phyloP scores from a whole-genome alignment of 139 green algal species.

The Pleodorina starrii region DNA sequence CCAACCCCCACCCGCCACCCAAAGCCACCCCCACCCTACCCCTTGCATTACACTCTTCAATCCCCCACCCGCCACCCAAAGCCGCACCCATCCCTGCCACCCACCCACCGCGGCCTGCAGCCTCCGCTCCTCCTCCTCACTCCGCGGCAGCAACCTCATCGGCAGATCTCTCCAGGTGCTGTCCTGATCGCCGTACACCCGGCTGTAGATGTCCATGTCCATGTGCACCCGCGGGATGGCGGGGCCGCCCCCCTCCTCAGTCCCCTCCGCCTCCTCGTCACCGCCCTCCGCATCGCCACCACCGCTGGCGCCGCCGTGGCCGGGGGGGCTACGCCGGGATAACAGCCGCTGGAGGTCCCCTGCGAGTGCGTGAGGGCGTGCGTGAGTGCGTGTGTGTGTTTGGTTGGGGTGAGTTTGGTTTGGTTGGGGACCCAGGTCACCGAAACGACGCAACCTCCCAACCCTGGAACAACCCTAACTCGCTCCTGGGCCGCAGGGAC shows the following conservation, averaged over 20 bases:
- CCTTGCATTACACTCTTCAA: not conserved
- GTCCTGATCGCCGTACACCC: conserved; percentile 22
- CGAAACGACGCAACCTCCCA: too few species aligned
- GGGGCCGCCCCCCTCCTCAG: not conserved
- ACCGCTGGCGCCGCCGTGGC: not conserved
- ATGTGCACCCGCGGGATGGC: not conserved
- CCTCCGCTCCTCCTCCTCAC: not conserved
- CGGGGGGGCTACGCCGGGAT: not conserved
- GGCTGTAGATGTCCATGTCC: not conserved
- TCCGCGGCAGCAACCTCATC: conserved; percentile 10
- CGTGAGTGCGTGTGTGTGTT: too few species aligned
- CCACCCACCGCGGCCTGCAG: not conserved
- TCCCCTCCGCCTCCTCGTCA: not conserved
- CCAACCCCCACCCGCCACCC: not conserved
- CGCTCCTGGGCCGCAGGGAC: too few species aligned
- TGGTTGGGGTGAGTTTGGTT: too few species aligned
- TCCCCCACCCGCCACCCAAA: not conserved
- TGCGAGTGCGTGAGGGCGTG: not conserved
- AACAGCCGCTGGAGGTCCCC: not conserved
- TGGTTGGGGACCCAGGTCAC: too few species aligned
- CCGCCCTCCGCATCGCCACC: not conserved
- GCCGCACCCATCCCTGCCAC: not conserved
- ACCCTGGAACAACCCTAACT: too few species aligned
- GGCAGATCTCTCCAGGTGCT: conserved; percentile 20
- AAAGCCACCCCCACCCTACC: too few species aligned